Evolutionary conservation across 495 filamentous ascomycete genomes (phyloP).

Genomic region (Cladorrhinum samala): DNA sequence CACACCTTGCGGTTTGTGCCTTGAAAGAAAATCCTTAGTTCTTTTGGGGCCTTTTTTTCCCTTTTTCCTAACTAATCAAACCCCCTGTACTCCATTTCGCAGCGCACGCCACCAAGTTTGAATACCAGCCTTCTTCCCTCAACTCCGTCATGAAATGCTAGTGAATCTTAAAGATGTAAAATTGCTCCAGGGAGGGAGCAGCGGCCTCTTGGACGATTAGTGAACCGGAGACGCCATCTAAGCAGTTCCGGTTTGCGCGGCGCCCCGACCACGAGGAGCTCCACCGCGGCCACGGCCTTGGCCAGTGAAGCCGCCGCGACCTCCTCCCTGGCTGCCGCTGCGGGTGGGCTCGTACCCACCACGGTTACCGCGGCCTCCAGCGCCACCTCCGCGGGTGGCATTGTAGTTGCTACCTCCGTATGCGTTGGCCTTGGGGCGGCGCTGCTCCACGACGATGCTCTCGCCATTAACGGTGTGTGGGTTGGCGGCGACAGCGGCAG

Average conservation of each 20-base stretch:
- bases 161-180: not conserved
- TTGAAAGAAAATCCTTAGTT: slow-evolving; percentile 9
- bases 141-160: slow-evolving; percentile 4
- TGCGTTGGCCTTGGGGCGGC: slow-evolving; percentile 64
- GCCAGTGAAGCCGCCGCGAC: slow-evolving; percentile 60
- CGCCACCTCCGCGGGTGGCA: slow-evolving; percentile 49
- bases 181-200: not conserved
- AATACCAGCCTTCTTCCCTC: slow-evolving; percentile 9
- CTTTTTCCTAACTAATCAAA: slow-evolving; percentile 18
- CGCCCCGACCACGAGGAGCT: slow-evolving; percentile 45
- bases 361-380: slow-evolving; percentile 53
- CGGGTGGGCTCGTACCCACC: slow-evolving; percentile 56
- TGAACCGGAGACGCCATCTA: slow-evolving; percentile 18
- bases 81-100: slow-evolving; percentile 21
- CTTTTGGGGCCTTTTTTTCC: slow-evolving; percentile 13
- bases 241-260: slow-evolving; percentile 28
- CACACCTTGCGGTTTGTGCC: not conserved
- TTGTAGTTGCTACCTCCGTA: slow-evolving; percentile 61
- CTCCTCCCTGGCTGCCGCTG: slow-evolving; percentile 54
- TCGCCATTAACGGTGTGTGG: slow-evolving; percentile 78
- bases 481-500: slow-evolving; percentile 75
- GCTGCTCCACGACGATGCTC: slow-evolving; percentile 80
- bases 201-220: not conserved
- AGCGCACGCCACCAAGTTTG: slow-evolving; percentile 10
- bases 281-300: slow-evolving; percentile 52